Evolutionary conservation across 225 moss, liverwort and hornwort species (phyloP).

Genomic region (Pleurozium schreberi): DNA sequence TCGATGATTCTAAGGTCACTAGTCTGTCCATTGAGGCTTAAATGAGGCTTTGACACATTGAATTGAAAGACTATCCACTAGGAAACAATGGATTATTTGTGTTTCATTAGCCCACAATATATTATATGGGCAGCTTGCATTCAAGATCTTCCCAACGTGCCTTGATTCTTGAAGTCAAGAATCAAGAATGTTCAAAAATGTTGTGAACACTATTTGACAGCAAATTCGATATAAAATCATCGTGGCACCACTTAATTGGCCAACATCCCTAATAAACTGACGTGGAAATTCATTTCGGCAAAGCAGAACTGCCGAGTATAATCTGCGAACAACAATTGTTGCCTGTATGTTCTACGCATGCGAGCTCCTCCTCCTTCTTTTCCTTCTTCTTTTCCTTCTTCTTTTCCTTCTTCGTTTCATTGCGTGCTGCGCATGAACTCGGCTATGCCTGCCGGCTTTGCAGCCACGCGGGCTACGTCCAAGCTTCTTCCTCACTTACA

Average conservation of each 20-base stretch:
- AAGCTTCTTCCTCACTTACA: constrained; percentile 1
- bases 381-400: neutral
- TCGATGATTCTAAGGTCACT: too few species aligned
- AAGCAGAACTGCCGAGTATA: neutral
- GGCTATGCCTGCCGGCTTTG: neutral
- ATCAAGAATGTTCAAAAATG: neutral
- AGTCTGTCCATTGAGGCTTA: too few species aligned
- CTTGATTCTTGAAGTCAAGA: too few species aligned
- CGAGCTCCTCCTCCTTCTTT: neutral
- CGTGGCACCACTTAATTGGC: neutral
- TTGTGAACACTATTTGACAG: neutral
- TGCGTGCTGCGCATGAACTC: neutral
- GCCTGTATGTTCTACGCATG: neutral
- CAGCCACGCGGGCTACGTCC: neutral
- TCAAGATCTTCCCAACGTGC: too few species aligned
- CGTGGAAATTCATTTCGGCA: neutral
- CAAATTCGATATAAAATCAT: neutral
- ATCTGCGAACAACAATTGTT: neutral
- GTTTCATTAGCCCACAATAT: too few species aligned
- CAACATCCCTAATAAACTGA: neutral
- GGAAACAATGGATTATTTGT: too few species aligned
- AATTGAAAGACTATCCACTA: too few species aligned
- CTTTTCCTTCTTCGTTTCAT: neutral
- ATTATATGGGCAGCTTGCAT: too few species aligned
- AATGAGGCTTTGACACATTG: too few species aligned